phyloP scores from a whole-genome alignment of 2,329 filamentous ascomycete species.

The Diaporthe citri region DNA sequence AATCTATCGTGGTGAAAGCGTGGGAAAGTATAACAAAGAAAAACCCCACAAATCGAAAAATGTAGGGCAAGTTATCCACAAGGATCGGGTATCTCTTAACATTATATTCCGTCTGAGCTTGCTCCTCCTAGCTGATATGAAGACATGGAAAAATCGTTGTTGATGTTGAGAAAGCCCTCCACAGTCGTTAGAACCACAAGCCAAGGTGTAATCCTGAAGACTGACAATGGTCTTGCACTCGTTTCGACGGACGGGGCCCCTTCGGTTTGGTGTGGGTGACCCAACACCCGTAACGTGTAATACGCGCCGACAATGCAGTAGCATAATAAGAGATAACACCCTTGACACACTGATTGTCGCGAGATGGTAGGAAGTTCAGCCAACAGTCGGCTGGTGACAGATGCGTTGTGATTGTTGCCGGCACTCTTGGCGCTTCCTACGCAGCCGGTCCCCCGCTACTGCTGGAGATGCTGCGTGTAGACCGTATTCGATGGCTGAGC shows the following conservation, averaged over 20 bases:
- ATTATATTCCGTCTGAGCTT: conserved; percentile 39
- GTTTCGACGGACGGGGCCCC: neutral
- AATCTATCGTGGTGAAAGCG: conserved; percentile 31
- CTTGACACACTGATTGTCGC: conserved; percentile 3
- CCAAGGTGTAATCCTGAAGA: neutral
- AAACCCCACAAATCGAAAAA: conserved; percentile 11
- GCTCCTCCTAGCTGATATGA: conserved; percentile 25
- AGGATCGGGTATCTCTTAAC: conserved; percentile 41
- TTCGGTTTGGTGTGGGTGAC: neutral
- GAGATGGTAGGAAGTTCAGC: neutral
- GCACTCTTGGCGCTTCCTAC: neutral
- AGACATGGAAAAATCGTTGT: conserved; percentile 20
- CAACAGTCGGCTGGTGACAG: neutral
- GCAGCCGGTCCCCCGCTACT: conserved; percentile 41
- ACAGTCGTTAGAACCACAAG: conserved; percentile 5
- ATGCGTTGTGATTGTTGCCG: neutral
- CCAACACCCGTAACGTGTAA: conserved; percentile 7
- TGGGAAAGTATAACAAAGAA: conserved; percentile 24
- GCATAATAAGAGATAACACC: neutral
- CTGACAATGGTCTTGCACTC: neutral
- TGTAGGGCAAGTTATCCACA: conserved; percentile 31
- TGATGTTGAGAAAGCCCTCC: conserved; percentile 33
- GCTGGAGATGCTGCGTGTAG: conserved; percentile 54
- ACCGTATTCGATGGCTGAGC: conserved; percentile 45
- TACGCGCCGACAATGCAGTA: conserved; percentile 4